Conservation (phyloP, 2,329 filamentous ascomycete genomes). For the Hortaea sp. region DNA sequence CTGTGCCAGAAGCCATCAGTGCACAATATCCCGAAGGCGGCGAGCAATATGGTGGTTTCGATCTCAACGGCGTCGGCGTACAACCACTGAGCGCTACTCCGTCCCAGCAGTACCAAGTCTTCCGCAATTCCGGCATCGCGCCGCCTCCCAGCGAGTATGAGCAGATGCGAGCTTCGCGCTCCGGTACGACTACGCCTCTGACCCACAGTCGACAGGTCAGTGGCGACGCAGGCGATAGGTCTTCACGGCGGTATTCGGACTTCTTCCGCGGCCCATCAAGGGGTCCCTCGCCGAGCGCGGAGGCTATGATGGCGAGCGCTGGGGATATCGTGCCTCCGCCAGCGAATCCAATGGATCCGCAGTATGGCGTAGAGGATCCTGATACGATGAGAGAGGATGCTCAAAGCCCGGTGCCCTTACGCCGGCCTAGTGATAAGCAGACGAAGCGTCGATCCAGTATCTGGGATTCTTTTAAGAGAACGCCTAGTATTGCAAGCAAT, state of each 20-base stretch:
- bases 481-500: slow-evolving; percentile 5
- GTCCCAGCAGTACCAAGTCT: slow-evolving; percentile 16
- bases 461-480: slow-evolving; percentile 14
- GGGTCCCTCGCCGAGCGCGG: not conserved
- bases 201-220: slow-evolving; percentile 2
- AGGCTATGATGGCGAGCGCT: not conserved
- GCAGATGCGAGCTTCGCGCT: slow-evolving; percentile 10
- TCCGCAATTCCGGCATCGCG: slow-evolving; percentile 7
- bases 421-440: not conserved
- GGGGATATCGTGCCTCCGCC: not conserved
- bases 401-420: not conserved
- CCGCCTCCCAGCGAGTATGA: slow-evolving; percentile 16
- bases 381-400: not conserved
- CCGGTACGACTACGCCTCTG: not conserved
- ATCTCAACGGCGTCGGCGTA: slow-evolving; percentile 14
- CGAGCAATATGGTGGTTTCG: slow-evolving; percentile 4
- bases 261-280: slow-evolving; percentile 11
- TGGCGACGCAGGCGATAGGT: slow-evolving; percentile 3
- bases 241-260: slow-evolving; percentile 9
- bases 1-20: slow-evolving; percentile 6
- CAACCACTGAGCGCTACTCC: slow-evolving; percentile 14
- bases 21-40: slow-evolving; percentile 2
- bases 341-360: slow-evolving; percentile 5
- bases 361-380: slow-evolving; percentile 1
- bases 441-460: slow-evolving; percentile 8